These are phyloP conservation scores for Backusella parvicylindrica DNA, from an alignment of 192 early-diverging fungal species.

Conservation along the genomic window DNA sequence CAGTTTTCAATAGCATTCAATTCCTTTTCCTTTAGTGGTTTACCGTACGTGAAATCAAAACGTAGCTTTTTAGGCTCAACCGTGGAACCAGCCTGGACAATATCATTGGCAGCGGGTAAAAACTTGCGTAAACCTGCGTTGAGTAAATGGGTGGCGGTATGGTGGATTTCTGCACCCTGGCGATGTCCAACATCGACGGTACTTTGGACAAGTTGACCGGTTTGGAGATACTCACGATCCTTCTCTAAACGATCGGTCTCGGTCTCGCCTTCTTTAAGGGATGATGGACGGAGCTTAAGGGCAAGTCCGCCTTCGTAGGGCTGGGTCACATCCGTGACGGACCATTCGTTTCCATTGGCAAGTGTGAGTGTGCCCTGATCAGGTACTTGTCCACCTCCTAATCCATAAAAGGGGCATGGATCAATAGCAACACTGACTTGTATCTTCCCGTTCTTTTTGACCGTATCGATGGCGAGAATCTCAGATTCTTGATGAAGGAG, in stretches of 20 bases:
- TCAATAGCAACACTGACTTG: slow-evolving; percentile 48
- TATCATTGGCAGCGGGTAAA: slow-evolving; percentile 29
- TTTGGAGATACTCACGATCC: slow-evolving; percentile 39
- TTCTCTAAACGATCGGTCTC: slow-evolving; percentile 14
- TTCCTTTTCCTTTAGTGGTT: slow-evolving; percentile 40
- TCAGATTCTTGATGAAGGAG: slow-evolving; percentile 38
- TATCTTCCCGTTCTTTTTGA: slow-evolving; percentile 33
- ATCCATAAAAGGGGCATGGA: slow-evolving; percentile 58
- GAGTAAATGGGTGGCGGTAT: slow-evolving; percentile 56
- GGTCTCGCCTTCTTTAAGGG: not conserved
- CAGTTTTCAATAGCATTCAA: slow-evolving; percentile 45
- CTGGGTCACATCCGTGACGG: slow-evolving; percentile 44
- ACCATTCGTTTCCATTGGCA: slow-evolving; percentile 38
- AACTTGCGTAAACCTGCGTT: slow-evolving; percentile 51
- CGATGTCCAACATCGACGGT: slow-evolving; percentile 40
- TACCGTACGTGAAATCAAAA: slow-evolving; percentile 58
- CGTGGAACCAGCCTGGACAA: slow-evolving; percentile 54
- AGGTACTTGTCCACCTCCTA: slow-evolving; percentile 56
- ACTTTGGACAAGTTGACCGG: slow-evolving; percentile 35
- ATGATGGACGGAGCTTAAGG: slow-evolving; percentile 28
- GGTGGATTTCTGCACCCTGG: slow-evolving; percentile 47
- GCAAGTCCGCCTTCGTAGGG: slow-evolving; percentile 51
- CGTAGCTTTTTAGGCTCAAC: slow-evolving; percentile 49
- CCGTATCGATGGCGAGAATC: slow-evolving; percentile 29
- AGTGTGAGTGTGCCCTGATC: slow-evolving; percentile 41